Conservation (phyloP, 106 monocot genomes). For the Acanthochlamys bracteata region DNA sequence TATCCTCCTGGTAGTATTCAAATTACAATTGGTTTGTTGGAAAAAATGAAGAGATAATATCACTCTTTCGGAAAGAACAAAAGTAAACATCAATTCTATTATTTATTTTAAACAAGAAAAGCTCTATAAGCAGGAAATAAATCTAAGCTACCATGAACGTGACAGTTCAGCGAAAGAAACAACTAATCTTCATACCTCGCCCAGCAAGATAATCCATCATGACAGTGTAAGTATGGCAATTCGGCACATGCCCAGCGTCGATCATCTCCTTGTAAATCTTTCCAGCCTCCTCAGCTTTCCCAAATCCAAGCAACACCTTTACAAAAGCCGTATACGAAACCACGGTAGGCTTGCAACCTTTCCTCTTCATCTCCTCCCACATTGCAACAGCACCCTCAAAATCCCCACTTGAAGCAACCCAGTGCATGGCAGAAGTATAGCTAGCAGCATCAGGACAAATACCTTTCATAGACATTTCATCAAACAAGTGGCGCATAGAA, state of each 20-base stretch:
- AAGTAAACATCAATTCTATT: too few species aligned
- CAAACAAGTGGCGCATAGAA: conserved; percentile 41
- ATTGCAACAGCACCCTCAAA: conserved; percentile 37
- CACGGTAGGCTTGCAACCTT: conserved; percentile 31
- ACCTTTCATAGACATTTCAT: conserved; percentile 46
- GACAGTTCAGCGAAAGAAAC: not conserved
- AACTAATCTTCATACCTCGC: not conserved
- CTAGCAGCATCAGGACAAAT: conserved; percentile 44
- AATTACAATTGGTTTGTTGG: too few species aligned
- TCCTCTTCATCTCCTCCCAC: conserved; percentile 67
- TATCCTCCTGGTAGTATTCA: too few species aligned
- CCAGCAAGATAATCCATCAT: conserved; percentile 69
- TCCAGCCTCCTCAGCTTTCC: conserved; percentile 35
- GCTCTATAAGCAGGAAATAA: too few species aligned
- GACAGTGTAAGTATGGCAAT: conserved; percentile 70
- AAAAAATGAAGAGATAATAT: too few species aligned
- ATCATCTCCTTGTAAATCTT: conserved; percentile 58
- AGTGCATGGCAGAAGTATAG: conserved; percentile 55
- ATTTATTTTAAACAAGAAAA: too few species aligned
- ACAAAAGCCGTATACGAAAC: conserved; percentile 78
- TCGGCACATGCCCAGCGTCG: conserved; percentile 44
- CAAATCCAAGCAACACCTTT: conserved; percentile 57
- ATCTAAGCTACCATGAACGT: too few species aligned
- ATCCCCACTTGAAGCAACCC: conserved; percentile 53
- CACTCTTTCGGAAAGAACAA: too few species aligned